Evolutionary conservation across 257 asterid genomes (phyloP), one percentile per base, ranked within the genome.

Genomic region (Solanum chmielewskii): DNA sequence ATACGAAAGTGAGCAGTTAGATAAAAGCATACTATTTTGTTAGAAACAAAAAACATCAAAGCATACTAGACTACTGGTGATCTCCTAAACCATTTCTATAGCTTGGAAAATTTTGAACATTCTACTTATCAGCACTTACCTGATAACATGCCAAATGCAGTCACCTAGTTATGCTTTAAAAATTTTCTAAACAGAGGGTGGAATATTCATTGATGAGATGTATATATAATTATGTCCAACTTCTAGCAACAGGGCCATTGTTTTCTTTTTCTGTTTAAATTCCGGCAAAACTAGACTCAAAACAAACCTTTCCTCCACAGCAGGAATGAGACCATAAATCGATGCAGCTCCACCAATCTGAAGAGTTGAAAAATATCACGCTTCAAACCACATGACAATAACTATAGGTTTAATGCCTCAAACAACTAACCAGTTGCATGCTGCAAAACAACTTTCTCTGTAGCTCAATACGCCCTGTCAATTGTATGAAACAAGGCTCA

Each of bases 381-480:
- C 80, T n/a, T 88, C 75, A 71, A 84, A 77, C 29, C 29, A 37
- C 73, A 49, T 6, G 84, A 45, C 8, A 33, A 37, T 39, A 45
- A 86, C n/a, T 16, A 16, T 23, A 87, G 83, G 59, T 52, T 75
- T 16, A 83, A 62, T 52, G 83, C 68, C 66, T 60, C 47, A 86
- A 71, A 89, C 74, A 87, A 88, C 96, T 89, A 90, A 93, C 99
- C 97, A 97, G 93, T 91, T 95, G 99, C 97, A 97, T 97, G 93
- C 98, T 97, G 87, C 98, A 94, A 91, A 97, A 97, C 95, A 97
- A 92, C 90, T 95, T 97, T 90, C 99, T 95, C 94, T 97, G 97
- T 82, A 95, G 90, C 78, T 97, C 99, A 78, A 95, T 95, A 70
- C 98, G 98, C 75, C 98, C 99, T 96, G 93, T 60, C 33, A 78